phyloP scores from a whole-genome alignment of 306 rosid genomes.

The Sphenostylis stenocarpa region DNA sequence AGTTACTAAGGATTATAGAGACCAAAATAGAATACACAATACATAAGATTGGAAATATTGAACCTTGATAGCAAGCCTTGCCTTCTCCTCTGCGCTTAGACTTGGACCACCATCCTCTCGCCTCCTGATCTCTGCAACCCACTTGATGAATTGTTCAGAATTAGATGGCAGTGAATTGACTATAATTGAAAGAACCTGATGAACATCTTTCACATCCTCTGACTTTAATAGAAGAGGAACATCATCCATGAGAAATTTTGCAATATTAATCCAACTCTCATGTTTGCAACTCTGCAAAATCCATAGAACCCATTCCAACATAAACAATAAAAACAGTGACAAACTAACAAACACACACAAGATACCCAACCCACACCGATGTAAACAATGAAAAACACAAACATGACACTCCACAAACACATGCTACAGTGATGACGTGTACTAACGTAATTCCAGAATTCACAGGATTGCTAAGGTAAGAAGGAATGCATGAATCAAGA shows the following conservation, averaged over 20 bases:
- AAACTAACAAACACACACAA: not conserved
- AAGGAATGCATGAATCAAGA: not conserved
- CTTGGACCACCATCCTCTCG: slow-evolving; percentile 69
- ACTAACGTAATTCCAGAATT: not conserved
- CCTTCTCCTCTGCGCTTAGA: slow-evolving; percentile 82
- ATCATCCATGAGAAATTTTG: slow-evolving; percentile 75
- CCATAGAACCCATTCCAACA: slow-evolving; percentile 9
- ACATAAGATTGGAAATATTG: slow-evolving; percentile 20
- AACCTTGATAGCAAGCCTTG: slow-evolving; percentile 84
- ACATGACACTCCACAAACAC: not conserved
- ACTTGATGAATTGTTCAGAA: slow-evolving; percentile 83
- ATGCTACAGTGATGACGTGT: not conserved
- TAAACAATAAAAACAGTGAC: slow-evolving; percentile 17
- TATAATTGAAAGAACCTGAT: slow-evolving; percentile 58
- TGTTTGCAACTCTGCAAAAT: slow-evolving; percentile 93
- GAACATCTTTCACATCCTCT: slow-evolving; percentile 56
- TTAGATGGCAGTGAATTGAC: slow-evolving; percentile 73
- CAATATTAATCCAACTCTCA: slow-evolving; percentile 83
- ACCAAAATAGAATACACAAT: not conserved
- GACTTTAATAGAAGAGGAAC: slow-evolving; percentile 76
- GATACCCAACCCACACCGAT: slow-evolving; percentile 12
- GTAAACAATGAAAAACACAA: slow-evolving; percentile 21
- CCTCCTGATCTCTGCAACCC: slow-evolving; percentile 93
- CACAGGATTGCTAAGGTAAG: not conserved
- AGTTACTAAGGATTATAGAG: not conserved